These are phyloP conservation scores for Xylariaceae sp. DNA, from an alignment of 2,329 filamentous ascomycete species.

Conservation along the genomic window DNA sequence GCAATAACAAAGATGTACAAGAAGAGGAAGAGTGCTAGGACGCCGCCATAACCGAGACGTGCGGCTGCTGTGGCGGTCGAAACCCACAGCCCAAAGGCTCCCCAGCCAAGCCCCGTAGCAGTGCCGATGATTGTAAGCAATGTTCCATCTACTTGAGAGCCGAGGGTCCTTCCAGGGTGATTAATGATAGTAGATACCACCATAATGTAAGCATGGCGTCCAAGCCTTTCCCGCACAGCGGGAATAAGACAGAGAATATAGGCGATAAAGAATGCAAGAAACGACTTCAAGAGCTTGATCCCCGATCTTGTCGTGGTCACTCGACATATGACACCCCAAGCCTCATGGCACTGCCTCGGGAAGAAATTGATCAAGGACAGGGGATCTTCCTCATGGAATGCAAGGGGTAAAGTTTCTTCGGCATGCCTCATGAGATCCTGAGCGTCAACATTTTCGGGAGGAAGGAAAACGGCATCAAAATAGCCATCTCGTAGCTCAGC, in stretches of 20 bases:
- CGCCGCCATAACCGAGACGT: constrained; percentile 56
- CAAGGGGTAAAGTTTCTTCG: constrained; percentile 52
- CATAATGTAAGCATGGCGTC: constrained; percentile 61
- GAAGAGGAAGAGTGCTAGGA: constrained; percentile 61
- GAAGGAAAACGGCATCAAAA: constrained; percentile 56
- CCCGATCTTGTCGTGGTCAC: constrained; percentile 57
- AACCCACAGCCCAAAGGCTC: constrained; percentile 58
- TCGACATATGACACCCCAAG: constrained; percentile 47
- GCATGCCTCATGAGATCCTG: constrained; percentile 49
- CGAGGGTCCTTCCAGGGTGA: constrained; percentile 61
- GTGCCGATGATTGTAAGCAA: constrained; percentile 60
- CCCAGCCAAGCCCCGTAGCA: constrained; percentile 60
- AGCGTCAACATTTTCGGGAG: constrained; percentile 46
- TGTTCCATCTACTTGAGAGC: constrained; percentile 62
- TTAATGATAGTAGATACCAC: constrained; percentile 63
- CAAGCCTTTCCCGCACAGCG: constrained; percentile 54
- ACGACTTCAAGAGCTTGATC: constrained; percentile 58
- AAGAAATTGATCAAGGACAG: constrained; percentile 55
- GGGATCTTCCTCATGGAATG: constrained; percentile 53
- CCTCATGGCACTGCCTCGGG: constrained; percentile 53
- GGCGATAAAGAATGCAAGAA: constrained; percentile 61
- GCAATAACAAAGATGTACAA: constrained; percentile 58
- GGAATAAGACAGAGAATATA: constrained; percentile 63
- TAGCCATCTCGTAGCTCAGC: constrained; percentile 53
- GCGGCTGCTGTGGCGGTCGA: constrained; percentile 57